Base-by-base conservation (phyloP, 441 rosid species). In the Theobroma grandiflorum region DNA sequence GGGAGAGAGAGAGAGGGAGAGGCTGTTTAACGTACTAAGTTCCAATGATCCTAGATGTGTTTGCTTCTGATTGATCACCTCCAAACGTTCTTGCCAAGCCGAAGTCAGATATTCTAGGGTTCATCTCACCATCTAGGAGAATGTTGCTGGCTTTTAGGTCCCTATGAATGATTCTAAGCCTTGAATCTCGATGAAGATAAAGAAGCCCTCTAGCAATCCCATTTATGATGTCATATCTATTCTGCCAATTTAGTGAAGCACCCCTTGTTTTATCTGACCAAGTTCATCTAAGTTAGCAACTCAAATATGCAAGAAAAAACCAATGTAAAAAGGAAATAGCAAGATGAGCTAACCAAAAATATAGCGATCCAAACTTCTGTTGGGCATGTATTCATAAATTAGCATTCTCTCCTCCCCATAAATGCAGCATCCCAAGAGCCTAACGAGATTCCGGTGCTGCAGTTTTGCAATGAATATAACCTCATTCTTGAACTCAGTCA, bases 371-470 rank as follows among this genome's bases (percentile, higher is more conserved):
- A 91, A 67, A 78, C 95, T 90, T 85, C 84, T 84, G 82, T 89
- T 89, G 9, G 87, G 86, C 80, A 90, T 57, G 58, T 82, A 89
- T 57, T 90, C 93, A 37, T 93, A 93, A 26, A 93, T 68, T 70
- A 93, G 58, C 88, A 91, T 88, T 63, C 75, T 85, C 63, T 92
- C 96, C 75, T 83, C 82, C 40, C 69, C 73, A 15, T 92, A 80
- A 64, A 86, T 84, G 81, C 93, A 86, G 33, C 87, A 90, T 4
- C 94, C 94, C 9, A 89, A 40, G 72, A 90, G 85, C 82, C 85
- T 86, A 35, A 90, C 94, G 11, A 93, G 97, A 80, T 93, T 93
- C 14, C 93, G 82, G 69, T 88, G 97, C 75, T 90, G 97, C 64
- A 91, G 85, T 69, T 89, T 90, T 0, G 89, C 89, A 33, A 90